Base-by-base conservation (phyloP, 805 yeast species). In the Phaffomyces thermotolerans region DNA sequence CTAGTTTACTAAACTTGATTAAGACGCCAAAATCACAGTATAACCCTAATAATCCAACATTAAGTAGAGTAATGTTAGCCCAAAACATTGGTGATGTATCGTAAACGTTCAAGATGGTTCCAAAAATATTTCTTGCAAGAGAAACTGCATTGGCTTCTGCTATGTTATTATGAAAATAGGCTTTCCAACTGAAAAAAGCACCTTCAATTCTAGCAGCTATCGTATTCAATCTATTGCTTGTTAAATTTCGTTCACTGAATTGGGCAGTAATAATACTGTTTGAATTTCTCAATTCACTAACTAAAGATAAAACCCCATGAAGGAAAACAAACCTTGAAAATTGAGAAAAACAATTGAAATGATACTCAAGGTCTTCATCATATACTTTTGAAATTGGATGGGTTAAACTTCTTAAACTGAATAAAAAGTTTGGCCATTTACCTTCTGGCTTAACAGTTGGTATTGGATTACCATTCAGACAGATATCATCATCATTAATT, bases 341-440 rank as follows among this genome's bases (percentile, higher is more conserved):
- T 35, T 57, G 62, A 0, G 68, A 59, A 41, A 60, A 66, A 34
- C 71, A 66, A 39, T 60, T 58, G 39, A 62, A 35, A 12, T 53
- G 54, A 38, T 65, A 66, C 41, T 65, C 69, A 24, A 39, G 31
- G 14, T 32, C 17, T 15, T 32, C 36, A 25, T 15, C 17, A 17
- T 27, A 27, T 9, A 17, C 30, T 23, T 58, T 58, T 18, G 47
- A 46, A 40, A 52, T 61, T 6, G 64, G 59, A 36, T 56, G 62
- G 63, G 64, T 60, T 42, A 65, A 46, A n/a, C 61, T 44, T 42
- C 60, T 51, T 37, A 65, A 46, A 35, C 62, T 53, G 58, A 64
- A 66, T n/a, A 65, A 47, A 38, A 66, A 59, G 31, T 57, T 60
- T 2, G 69, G 71, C 71, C 70, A 66, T 35, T 48, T 50, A 58